Evolutionary conservation across 495 filamentous ascomycete species (phyloP).

Genomic region (Podospora australis): DNA sequence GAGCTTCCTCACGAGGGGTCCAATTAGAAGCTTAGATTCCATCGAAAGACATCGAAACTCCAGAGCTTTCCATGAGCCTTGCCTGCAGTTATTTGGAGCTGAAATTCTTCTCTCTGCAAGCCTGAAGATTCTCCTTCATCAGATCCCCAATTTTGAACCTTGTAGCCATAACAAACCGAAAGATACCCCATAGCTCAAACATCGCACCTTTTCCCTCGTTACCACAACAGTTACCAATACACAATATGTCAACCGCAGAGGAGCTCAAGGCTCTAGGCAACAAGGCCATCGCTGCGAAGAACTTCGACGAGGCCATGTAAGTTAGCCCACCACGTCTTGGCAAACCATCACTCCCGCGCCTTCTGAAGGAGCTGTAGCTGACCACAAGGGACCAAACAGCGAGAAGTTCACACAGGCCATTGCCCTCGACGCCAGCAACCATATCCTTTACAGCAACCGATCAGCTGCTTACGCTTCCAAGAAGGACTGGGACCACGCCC

Average conservation of each 20-base stretch:
- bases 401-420: constrained; percentile 94
- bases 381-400: constrained; percentile 37
- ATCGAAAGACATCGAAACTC: constrained; percentile 32
- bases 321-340: constrained; percentile 30
- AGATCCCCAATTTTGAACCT: neutral
- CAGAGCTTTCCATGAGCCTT: constrained; percentile 26
- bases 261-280: constrained; percentile 93
- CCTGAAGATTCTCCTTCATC: neutral
- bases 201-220: neutral
- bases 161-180: neutral
- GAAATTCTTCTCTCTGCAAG: constrained; percentile 10
- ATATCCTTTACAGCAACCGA: constrained; percentile 96
- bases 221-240: neutral
- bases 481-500: constrained; percentile 73
- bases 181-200: neutral
- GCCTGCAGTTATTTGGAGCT: constrained; percentile 1
- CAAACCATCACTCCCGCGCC: neutral
- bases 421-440: constrained; percentile 77
- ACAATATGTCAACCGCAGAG: constrained; percentile 44
- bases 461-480: constrained; percentile 94
- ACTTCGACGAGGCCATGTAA: constrained; percentile 93
- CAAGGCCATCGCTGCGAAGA: constrained; percentile 93
- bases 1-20: constrained; percentile 10
- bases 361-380: neutral
- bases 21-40: constrained; percentile 21